Evolutionary conservation across 1,284 basidiomycete species (phyloP), one percentile per base, ranked within the genome.

Genomic region (Ceratobasidium sp.): DNA sequence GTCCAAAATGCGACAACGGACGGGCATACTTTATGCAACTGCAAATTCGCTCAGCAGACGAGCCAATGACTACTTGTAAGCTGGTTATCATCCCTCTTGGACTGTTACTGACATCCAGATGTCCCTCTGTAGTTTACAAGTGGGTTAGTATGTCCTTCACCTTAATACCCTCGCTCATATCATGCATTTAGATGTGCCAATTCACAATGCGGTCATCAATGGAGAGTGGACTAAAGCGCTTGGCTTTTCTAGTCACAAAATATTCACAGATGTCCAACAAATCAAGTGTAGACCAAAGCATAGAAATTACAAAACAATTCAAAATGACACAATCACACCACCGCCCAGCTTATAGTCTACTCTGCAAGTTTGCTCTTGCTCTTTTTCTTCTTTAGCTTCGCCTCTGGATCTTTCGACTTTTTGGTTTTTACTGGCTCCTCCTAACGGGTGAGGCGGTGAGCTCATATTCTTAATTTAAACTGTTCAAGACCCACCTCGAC

Each of bases 11-110:
- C 85, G 96, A 98, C 83, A 89, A 94, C 82, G 90, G 90, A 54
- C 88, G 92, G 77, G 96, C 97, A 7, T 99, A 97, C 86, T 99
- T 95, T 85, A 96, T 97, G 85, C 96, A 98, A 86, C 87, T 99
- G 23, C 97, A 99, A 85, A 99, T 99, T 81, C 88, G 97, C 48
- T 97, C 95, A 82, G 97, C 97, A 0, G 96, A 98, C 84, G 96
- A 98, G 83, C 96, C 96, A 6, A 97, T 96, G 94, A 98, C 96
- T 9, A 98, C 94, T 0, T 98, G 96, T 94, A 88, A 86, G 94
- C 56, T 66, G 5, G 28, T 76, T 17, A 44, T 46, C 5, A 50
- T 77, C 66, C 7, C n/a, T 13, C 17, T 59, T 40, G 33, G 26
- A n/a, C 50, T 20, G 3, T 15, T 66, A 33, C 33, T 33, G 62